Conservation (phyloP, 495 filamentous ascomycete species). For the Niebla homalea region DNA sequence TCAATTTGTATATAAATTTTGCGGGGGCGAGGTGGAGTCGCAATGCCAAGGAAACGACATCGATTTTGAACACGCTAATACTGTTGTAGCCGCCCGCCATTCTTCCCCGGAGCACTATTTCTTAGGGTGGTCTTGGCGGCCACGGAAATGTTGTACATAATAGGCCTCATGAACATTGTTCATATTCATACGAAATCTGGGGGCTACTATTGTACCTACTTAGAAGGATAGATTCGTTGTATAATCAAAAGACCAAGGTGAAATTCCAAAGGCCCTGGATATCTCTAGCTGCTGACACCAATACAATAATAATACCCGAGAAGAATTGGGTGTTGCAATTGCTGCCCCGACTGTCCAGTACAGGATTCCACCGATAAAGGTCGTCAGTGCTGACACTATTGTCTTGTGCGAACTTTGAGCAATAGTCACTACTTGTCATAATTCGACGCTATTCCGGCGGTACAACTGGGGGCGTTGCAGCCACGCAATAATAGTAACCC, state of each 20-base stretch:
- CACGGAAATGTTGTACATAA: too few relatives aligned
- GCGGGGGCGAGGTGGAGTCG: too few relatives aligned
- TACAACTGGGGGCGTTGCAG: constrained; percentile 1
- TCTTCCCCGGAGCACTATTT: background rate
- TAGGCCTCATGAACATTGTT: constrained; percentile 2
- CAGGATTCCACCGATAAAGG: constrained; percentile 8
- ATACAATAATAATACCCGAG: constrained; percentile 7
- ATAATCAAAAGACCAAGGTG: constrained; percentile 1
- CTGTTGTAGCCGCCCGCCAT: constrained; percentile 2
- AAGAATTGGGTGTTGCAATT: constrained; percentile 11
- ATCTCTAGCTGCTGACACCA: constrained; percentile 4
- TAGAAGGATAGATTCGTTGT: background rate
- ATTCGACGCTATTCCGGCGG: constrained; percentile 1
- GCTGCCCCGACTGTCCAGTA: constrained; percentile 2
- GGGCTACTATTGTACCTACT: constrained; percentile 6
- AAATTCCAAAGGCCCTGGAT: background rate
- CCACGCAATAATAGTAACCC: constrained; percentile 8
- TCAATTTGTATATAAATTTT: too few relatives aligned
- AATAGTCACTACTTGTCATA: constrained; percentile 8
- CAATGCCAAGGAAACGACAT: too few relatives aligned
- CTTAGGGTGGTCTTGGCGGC: background rate
- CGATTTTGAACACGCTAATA: too few relatives aligned
- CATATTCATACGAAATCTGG: too few relatives aligned
- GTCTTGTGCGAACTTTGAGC: constrained; percentile 7
- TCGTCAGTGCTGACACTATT: constrained; percentile 7